Evolutionary conservation across 768 basidiomycete species (phyloP).

Genomic region (Postia placenta): DNA sequence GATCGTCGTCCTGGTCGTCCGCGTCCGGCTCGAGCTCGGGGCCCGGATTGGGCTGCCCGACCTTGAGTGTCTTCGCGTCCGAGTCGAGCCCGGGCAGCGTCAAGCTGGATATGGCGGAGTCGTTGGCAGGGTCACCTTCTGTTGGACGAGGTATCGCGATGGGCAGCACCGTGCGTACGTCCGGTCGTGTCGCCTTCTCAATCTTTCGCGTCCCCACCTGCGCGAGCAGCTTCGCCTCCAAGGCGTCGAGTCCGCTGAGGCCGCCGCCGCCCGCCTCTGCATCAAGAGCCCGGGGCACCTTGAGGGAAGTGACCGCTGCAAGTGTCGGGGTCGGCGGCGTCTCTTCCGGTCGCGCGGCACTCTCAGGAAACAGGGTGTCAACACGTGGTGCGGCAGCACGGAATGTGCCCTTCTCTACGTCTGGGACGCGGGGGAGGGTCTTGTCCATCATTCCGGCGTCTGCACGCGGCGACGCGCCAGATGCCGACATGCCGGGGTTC

Average conservation of each 20-base stretch:
- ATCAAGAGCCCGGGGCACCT: slow-evolving; percentile 15
- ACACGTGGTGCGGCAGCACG: slow-evolving; percentile 18
- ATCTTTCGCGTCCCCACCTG: slow-evolving; percentile 65
- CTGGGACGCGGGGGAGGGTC: slow-evolving; percentile 57
- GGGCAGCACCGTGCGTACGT: slow-evolving; percentile 33
- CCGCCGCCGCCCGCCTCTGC: slow-evolving; percentile 5
- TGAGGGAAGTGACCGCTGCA: slow-evolving; percentile 24
- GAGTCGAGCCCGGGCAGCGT: slow-evolving; percentile 30
- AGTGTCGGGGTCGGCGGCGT: slow-evolving; percentile 25
- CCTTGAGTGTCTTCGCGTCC: slow-evolving; percentile 13
- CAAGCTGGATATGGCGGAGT: slow-evolving; percentile 43
- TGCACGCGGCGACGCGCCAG: slow-evolving; percentile 6
- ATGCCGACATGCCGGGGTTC: slow-evolving; percentile 21
- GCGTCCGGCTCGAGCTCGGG: slow-evolving; percentile 7
- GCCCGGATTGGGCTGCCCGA: slow-evolving; percentile 4
- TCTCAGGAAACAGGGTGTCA: slow-evolving; percentile 27
- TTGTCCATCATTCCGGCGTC: slow-evolving; percentile 33
- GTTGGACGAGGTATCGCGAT: slow-evolving; percentile 29
- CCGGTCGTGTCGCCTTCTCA: slow-evolving; percentile 23
- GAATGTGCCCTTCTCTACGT: slow-evolving; percentile 26
- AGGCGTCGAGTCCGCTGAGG: slow-evolving; percentile 59
- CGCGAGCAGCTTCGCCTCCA: slow-evolving; percentile 60
- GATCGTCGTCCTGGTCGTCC: slow-evolving; percentile 3
- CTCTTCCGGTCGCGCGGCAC: slow-evolving; percentile 2
- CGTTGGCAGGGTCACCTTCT: slow-evolving; percentile 28